Base-by-base conservation (phyloP, 208 protist genomes). In the Polymyxa betae region DNA sequence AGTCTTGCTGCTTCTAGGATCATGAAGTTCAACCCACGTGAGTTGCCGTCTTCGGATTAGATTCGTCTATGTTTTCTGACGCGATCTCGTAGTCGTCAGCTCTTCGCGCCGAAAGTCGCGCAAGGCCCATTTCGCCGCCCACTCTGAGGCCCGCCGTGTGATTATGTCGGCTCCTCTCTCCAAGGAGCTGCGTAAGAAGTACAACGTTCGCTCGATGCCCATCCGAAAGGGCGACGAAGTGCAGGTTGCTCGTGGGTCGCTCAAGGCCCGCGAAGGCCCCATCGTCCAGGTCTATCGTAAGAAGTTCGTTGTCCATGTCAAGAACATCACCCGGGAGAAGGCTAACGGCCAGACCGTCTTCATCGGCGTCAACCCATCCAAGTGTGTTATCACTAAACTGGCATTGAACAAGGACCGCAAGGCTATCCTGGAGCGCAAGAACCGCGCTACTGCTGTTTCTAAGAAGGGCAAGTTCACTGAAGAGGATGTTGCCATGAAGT, bases 191-290 rank as follows among this genome's bases (percentile, higher is more conserved):
- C 96, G 97, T 90, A 95, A 95, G 43, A 99, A 99, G 96, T 97
- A 99, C 96, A 96, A 98, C 93, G 97, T 96, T 38, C 97, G 97
- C 91, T 97, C 97, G 45, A 95, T 99, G 93, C 99, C 99, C 88
- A 96, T 99, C 91, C 97, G 98, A 93, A 99, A 98, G 94, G 98
- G 99, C 90, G 99, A 99, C 93, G 98, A 99, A 95, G 98, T 99
- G 77, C 94, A 96, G 38, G 93, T 98, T 88, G 89, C 96, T 12
- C 68, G 91, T 40, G 99, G 99, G 90, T 94, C 92, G 91, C 96
- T 97, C 95, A 99, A 99, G 95, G 96, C 96, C 54, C 92, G 95
- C 64, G 95, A 97, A 90, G 98, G 98, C 78, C 99, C 99, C 95
- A 97, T 99, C 89, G 96, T 96, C 52, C 93, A 93, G 60, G 97